These are phyloP conservation scores for Cucumis melo DNA, from an alignment of 306 rosid genomes.

Conservation along the genomic window DNA sequence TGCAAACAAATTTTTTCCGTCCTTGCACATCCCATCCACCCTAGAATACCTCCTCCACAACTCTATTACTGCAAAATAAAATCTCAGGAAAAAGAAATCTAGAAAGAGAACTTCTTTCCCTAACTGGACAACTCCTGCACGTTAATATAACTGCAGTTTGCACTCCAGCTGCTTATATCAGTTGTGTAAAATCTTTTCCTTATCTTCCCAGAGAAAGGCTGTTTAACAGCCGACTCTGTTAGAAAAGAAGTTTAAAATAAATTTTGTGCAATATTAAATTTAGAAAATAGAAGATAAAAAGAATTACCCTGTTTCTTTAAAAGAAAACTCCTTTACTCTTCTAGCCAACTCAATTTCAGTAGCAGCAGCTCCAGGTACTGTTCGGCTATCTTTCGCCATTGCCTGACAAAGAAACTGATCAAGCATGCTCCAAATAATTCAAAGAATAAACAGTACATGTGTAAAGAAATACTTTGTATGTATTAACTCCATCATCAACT, in stretches of 20 bases:
- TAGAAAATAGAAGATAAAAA: not conserved
- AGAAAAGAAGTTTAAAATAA: not conserved
- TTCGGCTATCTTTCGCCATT: slow-evolving; percentile 88
- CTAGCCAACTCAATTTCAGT: slow-evolving; percentile 88
- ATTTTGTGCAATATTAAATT: not conserved
- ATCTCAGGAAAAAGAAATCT: not conserved
- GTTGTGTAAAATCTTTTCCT: not conserved
- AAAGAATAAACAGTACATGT: slow-evolving; percentile 1
- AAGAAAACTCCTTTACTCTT: slow-evolving; percentile 80
- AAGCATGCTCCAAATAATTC: not conserved
- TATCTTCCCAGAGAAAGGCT: not conserved
- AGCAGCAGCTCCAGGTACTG: slow-evolving; percentile 86
- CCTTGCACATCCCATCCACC: not conserved
- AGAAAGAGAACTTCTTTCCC: not conserved
- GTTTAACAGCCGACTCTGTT: not conserved
- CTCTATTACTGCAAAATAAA: not conserved
- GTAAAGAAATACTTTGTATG: slow-evolving; percentile 53
- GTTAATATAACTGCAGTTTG: not conserved
- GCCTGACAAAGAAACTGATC: slow-evolving; percentile 35
- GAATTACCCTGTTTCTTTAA: slow-evolving; percentile 74
- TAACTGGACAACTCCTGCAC: not conserved
- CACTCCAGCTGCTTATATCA: not conserved
- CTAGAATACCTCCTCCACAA: not conserved
- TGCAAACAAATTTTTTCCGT: not conserved
- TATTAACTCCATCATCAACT: slow-evolving; percentile 87